Evolutionary conservation across 306 rosid species (phyloP).

Genomic region (Astragalus glycyphyllos): DNA sequence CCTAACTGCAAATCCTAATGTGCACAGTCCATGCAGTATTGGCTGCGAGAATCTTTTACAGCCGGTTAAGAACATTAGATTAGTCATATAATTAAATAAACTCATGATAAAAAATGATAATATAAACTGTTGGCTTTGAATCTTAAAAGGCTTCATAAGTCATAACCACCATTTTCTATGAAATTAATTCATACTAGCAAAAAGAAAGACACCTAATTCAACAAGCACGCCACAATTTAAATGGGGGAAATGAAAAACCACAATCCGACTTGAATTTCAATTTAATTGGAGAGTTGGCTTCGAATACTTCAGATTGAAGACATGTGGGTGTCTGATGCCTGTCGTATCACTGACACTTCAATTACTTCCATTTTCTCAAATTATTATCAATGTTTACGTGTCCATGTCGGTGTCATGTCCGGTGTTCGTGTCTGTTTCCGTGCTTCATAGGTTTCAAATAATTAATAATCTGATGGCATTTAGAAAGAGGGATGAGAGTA

Average conservation of each 20-base stretch:
- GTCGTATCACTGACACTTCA: too few species aligned
- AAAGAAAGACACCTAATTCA: constrained; percentile 14
- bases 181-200: constrained; percentile 4
- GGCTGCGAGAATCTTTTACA: constrained; percentile 82
- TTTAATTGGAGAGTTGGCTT: too few species aligned
- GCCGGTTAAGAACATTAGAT: constrained; percentile 32
- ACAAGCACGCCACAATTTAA: constrained; percentile 6
- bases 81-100: constrained; percentile 11
- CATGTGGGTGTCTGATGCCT: too few species aligned
- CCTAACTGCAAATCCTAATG: constrained; percentile 88
- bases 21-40: constrained; percentile 91
- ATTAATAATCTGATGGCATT: constrained; percentile 8
- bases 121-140: constrained; percentile 11
- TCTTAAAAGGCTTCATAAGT: constrained; percentile 1
- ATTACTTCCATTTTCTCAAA: too few species aligned
- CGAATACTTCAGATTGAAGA: too few species aligned
- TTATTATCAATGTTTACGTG: too few species aligned
- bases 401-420: too few species aligned
- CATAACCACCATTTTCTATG: neutral
- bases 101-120: constrained; percentile 5
- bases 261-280: constrained; percentile 34
- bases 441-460: constrained; percentile 15
- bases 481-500: constrained; percentile 43
- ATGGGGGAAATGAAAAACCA: neutral
- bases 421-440: too few species aligned